These are phyloP conservation scores for Tuber umbilicatum DNA, from an alignment of 495 filamentous ascomycete genomes.

Conservation along the genomic window DNA sequence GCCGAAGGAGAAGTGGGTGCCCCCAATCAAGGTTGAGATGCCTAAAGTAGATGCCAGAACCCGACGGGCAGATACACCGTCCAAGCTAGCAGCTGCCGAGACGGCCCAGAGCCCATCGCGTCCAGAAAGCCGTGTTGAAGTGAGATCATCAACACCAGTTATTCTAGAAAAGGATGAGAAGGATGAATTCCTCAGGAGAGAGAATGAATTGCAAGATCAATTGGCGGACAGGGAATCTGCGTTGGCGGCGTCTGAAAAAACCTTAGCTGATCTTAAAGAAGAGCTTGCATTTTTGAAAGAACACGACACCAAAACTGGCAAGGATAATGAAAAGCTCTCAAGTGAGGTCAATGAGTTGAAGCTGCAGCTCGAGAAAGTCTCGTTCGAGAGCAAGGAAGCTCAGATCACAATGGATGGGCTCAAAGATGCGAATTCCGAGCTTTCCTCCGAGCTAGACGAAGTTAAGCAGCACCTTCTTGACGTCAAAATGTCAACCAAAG, in stretches of 20 bases:
- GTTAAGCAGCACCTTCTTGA: constrained; percentile 95
- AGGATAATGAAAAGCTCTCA: constrained; percentile 77
- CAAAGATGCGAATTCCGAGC: constrained; percentile 89
- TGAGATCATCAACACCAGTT: constrained; percentile 52
- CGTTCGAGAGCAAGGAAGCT: constrained; percentile 93
- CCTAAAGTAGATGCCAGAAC: constrained; percentile 60
- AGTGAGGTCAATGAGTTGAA: constrained; percentile 81
- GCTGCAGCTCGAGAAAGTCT: constrained; percentile 91
- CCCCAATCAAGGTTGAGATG: constrained; percentile 49
- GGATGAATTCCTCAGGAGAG: constrained; percentile 88
- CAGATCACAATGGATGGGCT: constrained; percentile 95
- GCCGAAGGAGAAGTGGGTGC: constrained; percentile 75
- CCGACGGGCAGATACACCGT: constrained; percentile 72
- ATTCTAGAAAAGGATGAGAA: constrained; percentile 91
- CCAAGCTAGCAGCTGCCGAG: constrained; percentile 54
- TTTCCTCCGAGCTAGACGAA: constrained; percentile 85
- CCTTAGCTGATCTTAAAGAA: constrained; percentile 69
- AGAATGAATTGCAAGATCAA: constrained; percentile 96
- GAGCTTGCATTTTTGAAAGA: constrained; percentile 78
- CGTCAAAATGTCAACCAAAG: constrained; percentile 89
- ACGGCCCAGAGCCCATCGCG: constrained; percentile 58
- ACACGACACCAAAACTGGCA: constrained; percentile 67
- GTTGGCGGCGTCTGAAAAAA: constrained; percentile 67
- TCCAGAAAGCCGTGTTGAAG: constrained; percentile 71
- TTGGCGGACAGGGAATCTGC: constrained; percentile 84